Base-by-base conservation (phyloP, 371 early-diverging fungal species). In the Mucor sp. region DNA sequence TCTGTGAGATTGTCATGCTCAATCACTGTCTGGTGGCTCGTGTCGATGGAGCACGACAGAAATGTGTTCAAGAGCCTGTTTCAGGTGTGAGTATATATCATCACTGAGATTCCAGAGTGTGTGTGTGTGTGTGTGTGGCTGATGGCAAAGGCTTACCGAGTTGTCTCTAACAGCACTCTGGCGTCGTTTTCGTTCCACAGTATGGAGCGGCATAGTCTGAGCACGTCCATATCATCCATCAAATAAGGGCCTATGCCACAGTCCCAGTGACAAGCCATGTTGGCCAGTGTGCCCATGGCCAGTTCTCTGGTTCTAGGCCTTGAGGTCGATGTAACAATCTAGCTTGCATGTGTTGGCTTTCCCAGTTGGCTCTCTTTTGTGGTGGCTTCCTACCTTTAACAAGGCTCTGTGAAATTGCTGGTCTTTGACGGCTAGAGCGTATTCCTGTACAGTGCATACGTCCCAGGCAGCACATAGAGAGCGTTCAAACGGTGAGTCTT, bases 391-490 rank as follows among this genome's bases (percentile, higher is more conserved):
- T 75, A 80, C 83, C 66, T 82, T 82, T 17, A 82, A 59, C 8
- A 80, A 53, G 8, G 75, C 68, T 30, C 80, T 68, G 44, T 80
- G 78, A 48, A 76, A 71, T 43, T 76, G 67, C 11, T 68, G 27
- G 3, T 39, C 44, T 15, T 59, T 67, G 30, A 78, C 63, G 4
- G 69, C 66, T 17, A 47, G 28, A 27, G 80, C 78, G 57, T 82
- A 80, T 11, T 78, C 80, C 15, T 62, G 56, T 0, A 80, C 77
- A 25, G 80, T 74, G 28, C 75, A 72, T 17, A 79, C 65, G 57
- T 82, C 83, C 83, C 83, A 82, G 21, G 71, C 74, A 28, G 80
- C 80, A 66, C 83, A 82, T 15, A 82, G 50, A 3, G 78, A 68
- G 17, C 79, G 65, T 66, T 81, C 81, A 58, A 69, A 78, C 43